Conservation (phyloP, 768 basidiomycete genomes). For the Russula earlei region DNA sequence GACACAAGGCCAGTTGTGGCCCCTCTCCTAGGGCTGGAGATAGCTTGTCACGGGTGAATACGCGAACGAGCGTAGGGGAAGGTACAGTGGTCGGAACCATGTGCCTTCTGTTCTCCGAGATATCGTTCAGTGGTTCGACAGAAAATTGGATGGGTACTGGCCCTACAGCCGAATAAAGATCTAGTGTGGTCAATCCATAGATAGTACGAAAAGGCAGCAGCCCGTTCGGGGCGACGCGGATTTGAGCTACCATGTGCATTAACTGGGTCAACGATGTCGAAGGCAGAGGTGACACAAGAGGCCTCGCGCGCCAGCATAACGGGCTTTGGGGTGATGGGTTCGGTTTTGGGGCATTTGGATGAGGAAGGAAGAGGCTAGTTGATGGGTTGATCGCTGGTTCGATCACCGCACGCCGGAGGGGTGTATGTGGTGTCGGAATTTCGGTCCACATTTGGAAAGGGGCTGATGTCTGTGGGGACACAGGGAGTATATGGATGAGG, state of each 20-base stretch:
- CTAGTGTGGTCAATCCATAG: conserved; percentile 46
- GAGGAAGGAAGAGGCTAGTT: conserved; percentile 41
- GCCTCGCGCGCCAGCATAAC: conserved; percentile 42
- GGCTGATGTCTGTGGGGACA: neutral
- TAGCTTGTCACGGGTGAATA: neutral
- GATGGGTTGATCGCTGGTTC: conserved; percentile 15
- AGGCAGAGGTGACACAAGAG: conserved; percentile 18
- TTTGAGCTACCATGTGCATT: conserved; percentile 20
- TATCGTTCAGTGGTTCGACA: conserved; percentile 37
- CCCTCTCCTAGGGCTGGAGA: neutral
- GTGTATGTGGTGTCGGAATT: conserved; percentile 1
- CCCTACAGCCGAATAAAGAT: conserved; percentile 38
- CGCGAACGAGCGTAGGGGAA: conserved; percentile 13
- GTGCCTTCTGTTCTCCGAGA: conserved; percentile 24
- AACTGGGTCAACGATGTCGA: conserved; percentile 24
- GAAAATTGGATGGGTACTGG: conserved; percentile 58
- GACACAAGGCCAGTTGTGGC: neutral
- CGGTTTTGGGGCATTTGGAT: conserved; percentile 46
- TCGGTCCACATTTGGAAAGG: neutral
- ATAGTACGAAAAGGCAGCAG: conserved; percentile 41
- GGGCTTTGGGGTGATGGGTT: conserved; percentile 38
- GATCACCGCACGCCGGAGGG: conserved; percentile 22
- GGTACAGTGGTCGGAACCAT: neutral
- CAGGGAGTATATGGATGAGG: conserved; percentile 26
- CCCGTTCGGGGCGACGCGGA: conserved; percentile 21